Evolutionary conservation across 116 monocot species (phyloP).

Genomic region (Phalaenopsis hybrid): DNA sequence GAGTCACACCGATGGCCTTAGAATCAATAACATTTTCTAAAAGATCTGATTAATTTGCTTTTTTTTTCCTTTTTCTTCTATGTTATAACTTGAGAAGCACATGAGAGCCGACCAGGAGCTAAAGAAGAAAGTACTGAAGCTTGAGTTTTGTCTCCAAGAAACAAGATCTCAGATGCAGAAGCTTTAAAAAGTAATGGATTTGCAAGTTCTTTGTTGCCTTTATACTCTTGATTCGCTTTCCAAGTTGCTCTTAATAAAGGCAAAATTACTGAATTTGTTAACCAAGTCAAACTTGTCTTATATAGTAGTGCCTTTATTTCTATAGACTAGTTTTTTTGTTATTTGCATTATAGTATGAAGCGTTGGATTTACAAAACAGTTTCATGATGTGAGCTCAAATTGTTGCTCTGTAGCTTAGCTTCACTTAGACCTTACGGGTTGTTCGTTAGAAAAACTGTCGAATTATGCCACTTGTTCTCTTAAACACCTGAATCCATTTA

Average conservation of each 20-base stretch:
- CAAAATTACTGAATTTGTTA: no score
- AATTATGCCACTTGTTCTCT: not conserved
- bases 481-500: not conserved
- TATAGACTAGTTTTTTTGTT: no score
- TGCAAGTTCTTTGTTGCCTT: not conserved
- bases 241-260: not conserved
- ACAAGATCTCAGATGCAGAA: no score
- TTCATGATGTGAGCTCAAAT: no score
- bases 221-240: not conserved
- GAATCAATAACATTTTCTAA: not conserved
- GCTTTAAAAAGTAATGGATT: slow-evolving; percentile 39
- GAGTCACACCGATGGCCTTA: slow-evolving; percentile 21
- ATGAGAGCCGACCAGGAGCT: slow-evolving; percentile 77
- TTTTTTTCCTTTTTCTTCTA: not conserved
- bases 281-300: no score
- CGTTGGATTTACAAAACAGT: no score
- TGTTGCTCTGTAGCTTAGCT: no score
- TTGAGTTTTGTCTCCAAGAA: no score
- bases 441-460: not conserved
- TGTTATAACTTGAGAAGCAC: slow-evolving; percentile 71
- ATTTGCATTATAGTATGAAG: no score
- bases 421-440: not conserved
- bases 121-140: slow-evolving; percentile 80
- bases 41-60: not conserved
- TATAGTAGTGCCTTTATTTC: no score